Conservation (phyloP, 73 alveolate genomes). For the Blepharisma stoltei region DNA sequence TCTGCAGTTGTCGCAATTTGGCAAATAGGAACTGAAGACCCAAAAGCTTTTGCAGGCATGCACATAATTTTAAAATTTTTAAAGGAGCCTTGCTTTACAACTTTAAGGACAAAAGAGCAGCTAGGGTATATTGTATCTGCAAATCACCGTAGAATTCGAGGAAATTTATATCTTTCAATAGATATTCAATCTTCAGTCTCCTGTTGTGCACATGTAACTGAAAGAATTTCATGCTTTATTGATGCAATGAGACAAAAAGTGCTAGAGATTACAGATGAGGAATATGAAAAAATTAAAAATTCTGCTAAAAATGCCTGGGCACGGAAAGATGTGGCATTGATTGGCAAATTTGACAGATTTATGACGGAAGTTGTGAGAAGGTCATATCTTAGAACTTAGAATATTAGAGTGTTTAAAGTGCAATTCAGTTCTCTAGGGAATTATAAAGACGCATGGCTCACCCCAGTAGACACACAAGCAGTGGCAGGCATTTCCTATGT, state of each 20-base stretch:
- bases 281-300: background rate
- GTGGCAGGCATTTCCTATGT: too few relatives aligned
- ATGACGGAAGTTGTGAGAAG: background rate
- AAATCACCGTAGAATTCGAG: conserved; percentile 30
- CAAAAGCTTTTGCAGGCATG: background rate
- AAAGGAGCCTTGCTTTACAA: conserved; percentile 44
- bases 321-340: background rate
- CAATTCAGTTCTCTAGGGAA: too few relatives aligned
- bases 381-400: too few relatives aligned
- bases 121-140: conserved; percentile 44
- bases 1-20: background rate
- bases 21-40: conserved; percentile 33
- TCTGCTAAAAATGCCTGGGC: conserved; percentile 27
- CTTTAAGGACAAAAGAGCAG: conserved; percentile 46
- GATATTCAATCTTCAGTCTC: conserved; percentile 32
- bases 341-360: background rate
- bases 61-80: conserved; percentile 31
- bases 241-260: conserved; percentile 25
- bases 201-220: conserved; percentile 25
- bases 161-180: conserved; percentile 30
- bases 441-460: too few relatives aligned
- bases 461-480: too few relatives aligned
- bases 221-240: conserved; percentile 23
- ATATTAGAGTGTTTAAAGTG: too few relatives aligned
- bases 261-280: conserved; percentile 31